These are phyloP conservation scores for Lactifluus rugatus DNA, from an alignment of 768 basidiomycete genomes.

Conservation along the genomic window DNA sequence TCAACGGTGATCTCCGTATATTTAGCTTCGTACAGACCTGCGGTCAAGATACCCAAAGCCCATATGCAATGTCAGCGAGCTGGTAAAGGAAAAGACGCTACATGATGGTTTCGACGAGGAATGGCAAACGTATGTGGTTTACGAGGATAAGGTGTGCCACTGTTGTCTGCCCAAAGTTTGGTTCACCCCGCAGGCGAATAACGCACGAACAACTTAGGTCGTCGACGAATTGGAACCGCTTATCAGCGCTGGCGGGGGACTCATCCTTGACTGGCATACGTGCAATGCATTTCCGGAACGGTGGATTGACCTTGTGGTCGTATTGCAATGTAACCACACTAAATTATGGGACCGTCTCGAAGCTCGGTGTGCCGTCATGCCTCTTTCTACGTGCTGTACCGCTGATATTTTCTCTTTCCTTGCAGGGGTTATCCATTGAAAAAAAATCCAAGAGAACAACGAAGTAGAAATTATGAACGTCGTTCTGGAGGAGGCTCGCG, in stretches of 20 bases:
- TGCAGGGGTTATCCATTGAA: constrained; percentile 74
- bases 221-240: constrained; percentile 80
- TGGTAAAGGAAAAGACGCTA: constrained; percentile 73
- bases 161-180: not conserved
- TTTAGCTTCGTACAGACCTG: no score
- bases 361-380: constrained; percentile 49
- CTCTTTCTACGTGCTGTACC: not conserved
- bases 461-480: constrained; percentile 97
- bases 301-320: constrained; percentile 93
- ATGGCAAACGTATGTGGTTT: constrained; percentile 90
- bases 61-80: constrained; percentile 85
- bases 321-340: constrained; percentile 82
- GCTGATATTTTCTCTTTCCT: not conserved
- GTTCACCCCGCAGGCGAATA: not conserved
- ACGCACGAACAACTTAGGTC: constrained; percentile 38
- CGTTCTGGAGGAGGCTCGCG: constrained; percentile 78
- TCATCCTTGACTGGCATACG: constrained; percentile 92
- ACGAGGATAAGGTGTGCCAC: constrained; percentile 80
- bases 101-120: constrained; percentile 86
- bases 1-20: no score
- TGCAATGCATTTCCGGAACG: constrained; percentile 92
- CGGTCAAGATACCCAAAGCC: no score
- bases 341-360: constrained; percentile 85
- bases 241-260: constrained; percentile 49
- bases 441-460: constrained; percentile 97